Base-by-base conservation (phyloP, 2,329 filamentous ascomycete species). In the Thielaviopsis cerberus region DNA sequence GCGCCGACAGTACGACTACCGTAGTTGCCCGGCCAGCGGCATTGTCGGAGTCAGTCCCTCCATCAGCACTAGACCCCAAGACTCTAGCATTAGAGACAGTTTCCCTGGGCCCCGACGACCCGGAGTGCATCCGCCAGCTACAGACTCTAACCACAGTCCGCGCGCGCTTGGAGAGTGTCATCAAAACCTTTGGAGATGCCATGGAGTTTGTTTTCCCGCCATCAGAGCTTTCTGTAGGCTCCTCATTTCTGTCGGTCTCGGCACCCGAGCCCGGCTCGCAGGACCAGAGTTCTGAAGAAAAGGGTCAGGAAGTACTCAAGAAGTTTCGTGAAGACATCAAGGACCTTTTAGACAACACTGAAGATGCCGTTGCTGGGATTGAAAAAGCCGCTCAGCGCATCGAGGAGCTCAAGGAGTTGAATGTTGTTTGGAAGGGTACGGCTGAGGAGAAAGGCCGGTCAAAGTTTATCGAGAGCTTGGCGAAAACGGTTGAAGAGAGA, bases 141-240 rank as follows among this genome's bases (percentile, higher is more conserved):
- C 86, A 87, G 64, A 94, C 85, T 15, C 76, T 98, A 41, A 87
- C 85, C 3, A 78, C 85, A 50, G 88, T 97, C 26, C 86, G 90
- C 55, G 73, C 80, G 1, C 85, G 89, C n/a, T 77, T 98, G 17
- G 90, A 97, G 63, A 79, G 82, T 1, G 90, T 97, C 24, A 89
- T 97, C 66, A 86, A 87, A 68, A 85, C 84, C 0, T 98, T 98
- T 68, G 91, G 90, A 48, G 85, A 94, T 64, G 91, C 92, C 30
- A 95, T 97, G 87, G 85, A 94, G 64, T 97, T 94, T 77, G 85
- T 88, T 0, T 81, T 96, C 54, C 88, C 91, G 0, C 90, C 91
- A 0, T 94, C 87, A 0, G 89, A 95, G 67, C 72, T 90, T 13
- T 91, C 86, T 0, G 80, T 94, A 59, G 80, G 84, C 52, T 91